Conservation (phyloP, 2,329 filamentous ascomycete species). For the Dactylonectria estremocensis region DNA sequence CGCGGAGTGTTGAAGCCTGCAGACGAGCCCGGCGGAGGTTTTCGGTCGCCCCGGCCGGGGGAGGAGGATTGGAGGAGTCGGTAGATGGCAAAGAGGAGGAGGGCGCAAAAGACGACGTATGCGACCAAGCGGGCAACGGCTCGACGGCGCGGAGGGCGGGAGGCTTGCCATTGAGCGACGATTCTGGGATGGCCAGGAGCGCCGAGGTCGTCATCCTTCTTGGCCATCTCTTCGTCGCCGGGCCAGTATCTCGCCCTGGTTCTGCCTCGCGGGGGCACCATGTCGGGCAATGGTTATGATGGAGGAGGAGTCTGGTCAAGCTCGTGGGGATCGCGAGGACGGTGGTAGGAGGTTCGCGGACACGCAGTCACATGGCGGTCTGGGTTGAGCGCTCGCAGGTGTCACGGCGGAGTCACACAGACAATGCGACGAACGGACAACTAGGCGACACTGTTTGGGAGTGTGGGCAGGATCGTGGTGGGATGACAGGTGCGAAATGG, state of each 20-base stretch:
- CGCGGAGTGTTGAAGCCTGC: constrained; percentile 18
- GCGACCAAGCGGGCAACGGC: constrained; percentile 67
- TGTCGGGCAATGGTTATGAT: constrained; percentile 39
- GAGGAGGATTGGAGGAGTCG: constrained; percentile 61
- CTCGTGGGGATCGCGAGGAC: constrained; percentile 19
- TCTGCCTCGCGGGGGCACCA: constrained; percentile 55
- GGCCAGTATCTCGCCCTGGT: constrained; percentile 59
- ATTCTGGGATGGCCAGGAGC: constrained; percentile 46
- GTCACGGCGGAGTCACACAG: constrained; percentile 7
- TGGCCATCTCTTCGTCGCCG: constrained; percentile 70
- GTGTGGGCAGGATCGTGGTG: background rate
- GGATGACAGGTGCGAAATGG: constrained; percentile 10
- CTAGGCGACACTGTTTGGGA: background rate
- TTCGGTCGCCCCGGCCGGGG: constrained; percentile 22
- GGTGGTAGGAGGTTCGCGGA: constrained; percentile 17
- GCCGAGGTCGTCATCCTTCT: constrained; percentile 72
- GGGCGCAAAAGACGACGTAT: constrained; percentile 61
- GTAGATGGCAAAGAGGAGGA: constrained; percentile 67
- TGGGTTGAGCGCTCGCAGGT: constrained; percentile 1
- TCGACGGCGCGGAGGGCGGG: constrained; percentile 65
- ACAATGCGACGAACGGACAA: constrained; percentile 2
- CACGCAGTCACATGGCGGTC: constrained; percentile 31
- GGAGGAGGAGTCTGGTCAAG: constrained; percentile 17
- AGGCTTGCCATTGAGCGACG: constrained; percentile 57
- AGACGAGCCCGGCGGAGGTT: constrained; percentile 7